Evolutionary conservation across 2,329 filamentous ascomycete species (phyloP), one percentile per base, ranked within the genome.

Genomic region (Cladophialophora chaetospira): DNA sequence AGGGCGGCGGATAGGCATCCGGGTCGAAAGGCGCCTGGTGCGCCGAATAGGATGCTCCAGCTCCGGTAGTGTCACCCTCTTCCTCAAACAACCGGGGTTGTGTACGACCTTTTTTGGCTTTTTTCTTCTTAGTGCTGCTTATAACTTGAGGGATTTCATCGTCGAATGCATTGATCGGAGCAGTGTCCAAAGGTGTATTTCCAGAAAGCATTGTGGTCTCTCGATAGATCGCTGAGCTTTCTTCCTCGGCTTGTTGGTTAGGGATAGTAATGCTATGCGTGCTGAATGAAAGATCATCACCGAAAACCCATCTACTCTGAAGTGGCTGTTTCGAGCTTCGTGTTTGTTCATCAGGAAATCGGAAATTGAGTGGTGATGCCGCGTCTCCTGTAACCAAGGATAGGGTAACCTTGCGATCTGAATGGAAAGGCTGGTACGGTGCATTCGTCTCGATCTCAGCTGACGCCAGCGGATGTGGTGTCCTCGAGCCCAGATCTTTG

Each of bases 381-480:
- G 13, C n/a, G 9, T 29, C 17, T n/a, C 42, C 55, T 15, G 36
- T 19, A 68, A 87, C 89, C 38, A 91, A 82, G 64, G 86, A 88
- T 25, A 97, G 78, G n/a, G 81, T 84, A 42, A 97, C 89, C 2
- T 93, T 85, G 53, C 85, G 83, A 68, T 97, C 92, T 0, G 92
- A 94, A 70, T 97, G 93, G 76, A 97, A 97, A 1, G 94, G 93
- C 67, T 96, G 92, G 67, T 96, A 97, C 2, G 93, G 91, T 3
- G 92, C 89, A 68, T 93, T 97, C 1, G 93, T 96, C 69, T 99
- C 94, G 63, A 96, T 95, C 76, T 97, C 92, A 4, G 90, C 91
- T 83, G 92, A 70, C 76, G 88, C 70, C 75, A 89, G 72, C 77
- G 88, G 70, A 77, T 81, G 67, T 71, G 74, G 66, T 74, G 77